Base-by-base conservation (phyloP, 192 early-diverging fungal species). In the Mortierella claussenii region DNA sequence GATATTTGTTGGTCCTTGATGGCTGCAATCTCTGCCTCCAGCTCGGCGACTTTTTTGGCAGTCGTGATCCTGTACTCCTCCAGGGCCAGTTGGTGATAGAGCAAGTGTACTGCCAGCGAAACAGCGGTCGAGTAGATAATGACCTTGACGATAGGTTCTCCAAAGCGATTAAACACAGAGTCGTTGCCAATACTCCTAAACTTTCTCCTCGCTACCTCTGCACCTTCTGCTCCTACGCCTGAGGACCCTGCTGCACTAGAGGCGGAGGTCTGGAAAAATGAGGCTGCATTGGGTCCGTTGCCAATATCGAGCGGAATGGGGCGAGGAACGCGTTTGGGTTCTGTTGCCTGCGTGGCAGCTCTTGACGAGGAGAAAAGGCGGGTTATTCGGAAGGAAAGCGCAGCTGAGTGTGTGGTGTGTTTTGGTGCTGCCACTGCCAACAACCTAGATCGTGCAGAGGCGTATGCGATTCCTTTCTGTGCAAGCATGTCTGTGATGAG, bases 231-330 rank as follows among this genome's bases (percentile, higher is more conserved):
- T 68, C 45, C 50, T 47, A 54, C 30, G 13, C 24, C 13, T 2
- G 55, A 58, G 18, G 55, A 43, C 1, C 36, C 30, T 26, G 44
- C 21, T 17, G 58, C 27, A 10, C 26, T 13, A 4, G 61, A 21
- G 0, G 37, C 7, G 5, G 63, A 46, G 24, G 55, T 18, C 17
- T 40, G 42, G 33, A 45, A 37, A 12, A 54, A 45, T 3, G 54
- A 40, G 23, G 66, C 43, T 28, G 55, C 53, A 20, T 55, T 31
- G 4, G 56, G 55, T 11, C 67, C 43, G 18, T 60, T 55, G 9
- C 70, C 70, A 47, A 75, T 65, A 75, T 75, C 70, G 33, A 75
- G 63, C 30, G 70, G 70, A 26, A 75, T 75, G 6, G 70, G 70
- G 1, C 56, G 62, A 20, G 70, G 70, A 9, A 55, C 55, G 13